Evolutionary conservation across 1,139 yeast genomes (phyloP), one percentile per base, ranked within the genome.

Genomic region (Yamadazyma buinensis): DNA sequence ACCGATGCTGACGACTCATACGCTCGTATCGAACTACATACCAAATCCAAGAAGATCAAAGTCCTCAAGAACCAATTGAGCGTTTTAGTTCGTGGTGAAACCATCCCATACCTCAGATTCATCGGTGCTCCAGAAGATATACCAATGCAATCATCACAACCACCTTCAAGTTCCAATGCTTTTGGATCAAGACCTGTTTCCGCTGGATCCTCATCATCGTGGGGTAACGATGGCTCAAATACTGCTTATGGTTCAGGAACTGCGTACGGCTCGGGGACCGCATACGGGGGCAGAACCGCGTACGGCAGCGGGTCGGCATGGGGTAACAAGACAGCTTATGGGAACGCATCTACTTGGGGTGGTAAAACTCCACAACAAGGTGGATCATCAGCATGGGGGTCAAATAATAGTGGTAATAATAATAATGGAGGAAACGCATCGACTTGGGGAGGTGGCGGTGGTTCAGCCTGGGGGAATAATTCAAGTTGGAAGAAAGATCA

Each of bases 11-110:
- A 88, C 48, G 98, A 95, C 42, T 83, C 82, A 15, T 77, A 74
- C 49, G 97, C 97, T 3, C 76, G 97, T 42, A 84, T 92, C 31
- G 99, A 92, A 61, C 73, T 92, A 45, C 97, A 92, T 58, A 85
- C 97, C 25, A 90, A 88, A 51, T 82, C 83, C 52, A 94, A 92
- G 57, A 85, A 83, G 41, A 80, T 90, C 43, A 87, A 92, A 43
- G 88, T 92, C 26, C 82, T 79, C 48, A 90, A 90, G 54, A 74
- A 76, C 26, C 84, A 80, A 54, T 72, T 92, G 49, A 74, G 84
- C 46, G 86, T 88, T 42, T 73, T 80, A 48, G 72, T 77, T 32
- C 66, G 76, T 24, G 82, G 83, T 32, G 83, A 75, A 49, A 71
- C 84, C 29, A 71, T 90, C 33, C 84, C 96, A 12, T 90, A 86